These are phyloP conservation scores for Scleromitrula shiraiana DNA, from an alignment of 2,329 filamentous ascomycete genomes.

Conservation along the genomic window DNA sequence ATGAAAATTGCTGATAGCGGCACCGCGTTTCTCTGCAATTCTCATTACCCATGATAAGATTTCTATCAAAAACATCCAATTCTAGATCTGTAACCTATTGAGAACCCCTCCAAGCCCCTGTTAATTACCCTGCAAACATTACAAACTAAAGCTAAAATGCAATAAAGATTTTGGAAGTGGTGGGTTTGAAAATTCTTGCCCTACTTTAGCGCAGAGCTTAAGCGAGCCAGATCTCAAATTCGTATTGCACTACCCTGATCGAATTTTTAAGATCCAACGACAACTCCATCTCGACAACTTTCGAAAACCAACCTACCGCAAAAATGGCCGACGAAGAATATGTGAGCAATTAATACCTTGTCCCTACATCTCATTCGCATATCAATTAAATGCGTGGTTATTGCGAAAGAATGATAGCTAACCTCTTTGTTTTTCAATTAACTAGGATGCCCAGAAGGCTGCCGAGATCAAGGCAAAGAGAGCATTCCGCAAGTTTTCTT, in stretches of 20 bases:
- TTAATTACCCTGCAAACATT: too few relatives aligned
- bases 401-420: conserved; percentile 24
- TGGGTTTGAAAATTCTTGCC: neutral
- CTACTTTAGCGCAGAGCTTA: conserved; percentile 6
- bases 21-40: too few relatives aligned
- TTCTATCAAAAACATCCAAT: too few relatives aligned
- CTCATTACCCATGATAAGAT: too few relatives aligned
- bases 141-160: too few relatives aligned
- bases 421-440: conserved; percentile 23
- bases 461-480: conserved; percentile 99
- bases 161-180: neutral
- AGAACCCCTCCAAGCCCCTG: neutral
- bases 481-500: conserved; percentile 99
- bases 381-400: too few relatives aligned
- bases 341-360: conserved; percentile 40
- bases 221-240: conserved; percentile 4
- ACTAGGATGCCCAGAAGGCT: conserved; percentile 91
- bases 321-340: conserved; percentile 75
- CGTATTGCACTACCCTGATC: neutral
- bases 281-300: conserved; percentile 23
- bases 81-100: too few relatives aligned
- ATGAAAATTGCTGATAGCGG: too few relatives aligned
- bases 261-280: neutral
- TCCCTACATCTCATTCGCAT: neutral
- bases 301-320: conserved; percentile 35